Base-by-base conservation (phyloP, 2,329 filamentous ascomycete species). In the Fusarium sp. region DNA sequence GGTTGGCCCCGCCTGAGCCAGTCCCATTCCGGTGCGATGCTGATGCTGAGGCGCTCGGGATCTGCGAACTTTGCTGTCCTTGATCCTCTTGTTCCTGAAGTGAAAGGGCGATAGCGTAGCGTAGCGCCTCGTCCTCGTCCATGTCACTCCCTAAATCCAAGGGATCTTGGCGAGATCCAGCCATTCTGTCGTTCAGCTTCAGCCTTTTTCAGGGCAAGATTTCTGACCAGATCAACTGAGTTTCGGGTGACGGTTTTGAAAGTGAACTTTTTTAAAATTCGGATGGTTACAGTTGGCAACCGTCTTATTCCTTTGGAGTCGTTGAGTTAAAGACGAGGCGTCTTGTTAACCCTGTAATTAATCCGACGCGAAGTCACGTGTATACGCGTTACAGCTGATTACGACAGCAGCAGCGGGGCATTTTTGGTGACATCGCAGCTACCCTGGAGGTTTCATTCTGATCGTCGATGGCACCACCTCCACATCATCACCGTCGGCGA, bases 71-170 rank as follows among this genome's bases (percentile, higher is more conserved):
- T 49, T 53, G 67, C 36, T 47, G 53, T 32, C 41, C 52, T 15
- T 46, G 58, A 25, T n/a, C 24, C 32, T 64, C 50, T 42, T 71
- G 67, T 42, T 75, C 70, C 53, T 75, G 73, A 13, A 88, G 76
- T 8, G 86, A 88, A 26, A 88, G 74, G 13, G 82, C 85, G 54
- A 90, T 87, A 28, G 88, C 87, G 57, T 79, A 79, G 26, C 80
- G 80, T n/a, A 89, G 74, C 28, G 86, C 85, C 57, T 86, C 84
- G 47, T 89, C 85, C 19, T 87, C 83, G 41, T 84, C 81, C 24
- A 73, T 73, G 41, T 77, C 74, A 41, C 70, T 69, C 32, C 56
- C 72, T 57, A 76, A 70, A 29, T 71, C 56, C 13, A 63, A 51
- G 25, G 70, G 51, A 39, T 72, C 67, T 53, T 58, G 55, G 35